Evolutionary conservation across 2,329 filamentous ascomycete species (phyloP).

Genomic region (Nigrospora osmanthi): DNA sequence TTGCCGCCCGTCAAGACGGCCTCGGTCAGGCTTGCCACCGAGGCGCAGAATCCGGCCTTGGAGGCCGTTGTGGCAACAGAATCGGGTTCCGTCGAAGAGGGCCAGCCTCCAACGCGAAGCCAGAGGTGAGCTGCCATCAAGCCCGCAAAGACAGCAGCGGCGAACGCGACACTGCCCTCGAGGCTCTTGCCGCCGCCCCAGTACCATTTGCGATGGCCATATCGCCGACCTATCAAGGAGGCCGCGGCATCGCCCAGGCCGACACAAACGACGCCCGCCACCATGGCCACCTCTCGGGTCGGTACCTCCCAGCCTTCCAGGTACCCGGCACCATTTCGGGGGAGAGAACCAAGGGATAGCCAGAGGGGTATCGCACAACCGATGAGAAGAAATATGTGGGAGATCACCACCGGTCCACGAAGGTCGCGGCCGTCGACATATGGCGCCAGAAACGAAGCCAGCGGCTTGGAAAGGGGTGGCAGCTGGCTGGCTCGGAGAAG

Average conservation of each 20-base stretch:
- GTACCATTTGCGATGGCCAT: constrained; percentile 82
- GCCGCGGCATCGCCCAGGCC: constrained; percentile 93
- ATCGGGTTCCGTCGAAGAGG: constrained; percentile 59
- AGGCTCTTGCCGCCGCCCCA: constrained; percentile 96
- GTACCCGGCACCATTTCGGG: constrained; percentile 45
- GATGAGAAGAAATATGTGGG: constrained; percentile 90
- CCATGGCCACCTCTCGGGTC: constrained; percentile 75
- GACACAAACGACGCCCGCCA: constrained; percentile 87
- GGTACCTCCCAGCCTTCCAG: constrained; percentile 70
- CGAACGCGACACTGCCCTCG: constrained; percentile 80
- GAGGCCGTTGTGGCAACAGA: constrained; percentile 60
- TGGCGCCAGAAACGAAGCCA: constrained; percentile 80
- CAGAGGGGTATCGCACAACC: constrained; percentile 93
- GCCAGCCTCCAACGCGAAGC: constrained; percentile 71
- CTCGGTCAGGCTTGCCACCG: constrained; percentile 82
- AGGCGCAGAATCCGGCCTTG: constrained; percentile 66
- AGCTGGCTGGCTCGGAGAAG: constrained; percentile 85
- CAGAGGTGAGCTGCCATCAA: constrained; percentile 64
- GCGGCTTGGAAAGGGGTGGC: constrained; percentile 77
- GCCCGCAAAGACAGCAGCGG: constrained; percentile 67
- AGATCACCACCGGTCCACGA: constrained; percentile 87
- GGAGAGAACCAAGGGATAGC: constrained; percentile 69
- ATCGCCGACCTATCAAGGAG: constrained; percentile 79
- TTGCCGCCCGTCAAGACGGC: constrained; percentile 94
- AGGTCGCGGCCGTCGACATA: constrained; percentile 94